Base-by-base conservation (phyloP, 2,329 filamentous ascomycete genomes). In the Aspergillus sojae region DNA sequence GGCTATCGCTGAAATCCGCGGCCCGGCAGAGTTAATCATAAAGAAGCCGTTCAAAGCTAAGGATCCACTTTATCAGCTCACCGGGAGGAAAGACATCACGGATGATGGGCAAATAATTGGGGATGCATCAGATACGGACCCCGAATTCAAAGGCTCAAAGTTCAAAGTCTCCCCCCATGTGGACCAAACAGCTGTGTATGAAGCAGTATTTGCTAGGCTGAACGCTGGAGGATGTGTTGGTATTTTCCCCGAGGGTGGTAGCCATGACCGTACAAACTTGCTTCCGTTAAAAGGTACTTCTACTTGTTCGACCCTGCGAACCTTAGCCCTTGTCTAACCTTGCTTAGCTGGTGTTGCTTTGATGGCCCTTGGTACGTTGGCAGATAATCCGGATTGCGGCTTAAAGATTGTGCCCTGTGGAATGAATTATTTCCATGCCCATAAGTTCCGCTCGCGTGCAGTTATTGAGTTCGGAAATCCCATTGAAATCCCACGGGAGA, bases 341-440 rank as follows among this genome's bases (percentile, higher is more conserved):
- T 32, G 16, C 16, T 32, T 68, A 88, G 94, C 95, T 71, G 94
- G 94, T 77, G 93, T 99, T 64, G 95, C 95, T 63, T 95, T 99
- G 74, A 99, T 99, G 94, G 95, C 94, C 14, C 86, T 99, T 41
- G 94, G 94, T 45, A 91, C 95, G 1, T 83, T 98, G 58, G 93
- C 92, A 5, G 89, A 93, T 62, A 88, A 94, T 65, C 94, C 94
- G 3, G 85, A 94, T 67, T 97, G 92, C 74, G 93, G 92, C 34
- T 83, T 99, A 65, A 96, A 94, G 79, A 97, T 99, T 71, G 92
- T 99, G 28, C 95, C 95, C 4, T 94, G 95, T 58, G 94, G 94
- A 71, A 97, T 99, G 94, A 99, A 99, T 79, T 99, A 99, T 80
- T 99, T 99, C 81, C 94, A 98, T 79, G 92, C 94, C 0, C 94